Evolutionary conservation across 352 stramenopile genomes (phyloP).

Genomic region (Phytopythium oedochilum): DNA sequence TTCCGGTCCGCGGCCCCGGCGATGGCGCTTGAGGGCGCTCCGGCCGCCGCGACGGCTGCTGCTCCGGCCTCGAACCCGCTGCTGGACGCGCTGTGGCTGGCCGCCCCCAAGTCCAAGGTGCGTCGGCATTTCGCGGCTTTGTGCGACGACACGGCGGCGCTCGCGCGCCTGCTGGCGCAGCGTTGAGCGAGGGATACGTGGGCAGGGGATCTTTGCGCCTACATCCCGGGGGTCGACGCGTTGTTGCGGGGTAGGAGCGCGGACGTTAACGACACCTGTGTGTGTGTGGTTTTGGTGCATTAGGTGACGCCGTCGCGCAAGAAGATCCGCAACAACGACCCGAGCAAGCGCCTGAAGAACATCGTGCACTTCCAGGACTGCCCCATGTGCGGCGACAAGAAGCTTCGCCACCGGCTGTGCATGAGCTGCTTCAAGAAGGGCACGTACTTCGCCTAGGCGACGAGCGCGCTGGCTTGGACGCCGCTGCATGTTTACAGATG

Average conservation of each 20-base stretch:
- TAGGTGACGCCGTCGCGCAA: constrained; percentile 85
- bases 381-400: constrained; percentile 81
- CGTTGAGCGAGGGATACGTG: no score
- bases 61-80: constrained; percentile 45
- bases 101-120: constrained; percentile 87
- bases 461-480: not conserved
- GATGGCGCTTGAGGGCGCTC: constrained; percentile 27
- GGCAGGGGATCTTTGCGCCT: no score
- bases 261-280: no score
- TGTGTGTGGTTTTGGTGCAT: no score
- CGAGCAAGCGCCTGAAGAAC: constrained; percentile 86
- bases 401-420: constrained; percentile 84
- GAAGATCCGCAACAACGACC: constrained; percentile 86
- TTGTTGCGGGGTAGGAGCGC: no score
- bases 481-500: constrained; percentile 1
- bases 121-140: constrained; percentile 1
- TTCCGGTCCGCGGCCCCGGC: constrained; percentile 32
- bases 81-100: constrained; percentile 73
- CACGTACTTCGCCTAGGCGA: constrained; percentile 83
- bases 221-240: no score
- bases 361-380: constrained; percentile 89
- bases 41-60: constrained; percentile 11
- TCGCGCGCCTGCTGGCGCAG: not conserved
- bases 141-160: no score
- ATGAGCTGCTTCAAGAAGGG: constrained; percentile 92